Base-by-base conservation (phyloP, 2,329 filamentous ascomycete genomes). In the Didymella sp. region DNA sequence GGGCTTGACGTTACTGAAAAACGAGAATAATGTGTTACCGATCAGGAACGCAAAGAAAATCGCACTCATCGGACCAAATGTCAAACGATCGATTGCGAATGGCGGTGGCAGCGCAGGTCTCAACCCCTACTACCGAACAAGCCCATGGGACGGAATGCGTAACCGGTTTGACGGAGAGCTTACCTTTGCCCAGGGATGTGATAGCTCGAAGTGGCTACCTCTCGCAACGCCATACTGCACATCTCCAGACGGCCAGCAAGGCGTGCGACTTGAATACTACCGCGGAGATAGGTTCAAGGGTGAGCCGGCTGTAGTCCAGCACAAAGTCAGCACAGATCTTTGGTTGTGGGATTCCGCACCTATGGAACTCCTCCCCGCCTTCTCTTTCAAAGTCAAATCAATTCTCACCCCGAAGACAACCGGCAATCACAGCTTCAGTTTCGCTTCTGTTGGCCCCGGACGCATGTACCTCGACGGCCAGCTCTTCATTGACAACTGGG, bases 281-380 rank as follows among this genome's bases (percentile, higher is more conserved):
- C 79, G 81, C 13, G 87, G 87, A 5, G 87, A 89, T 61, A 80
- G 83, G 56, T 89, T 89, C 60, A 74, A 85, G 54, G 86, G 85
- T 2, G 71, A 78, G 21, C 84, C 87, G 9, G 78, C 81, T 0
- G 79, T 87, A 15, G 78, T 83, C 2, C 85, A 89, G 68, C 80
- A 81, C 47, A 82, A 87, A 60, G 81, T 78, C 7, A 88, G 87
- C 66, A 89, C 86, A 0, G 87, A 89, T 68, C 80, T 89, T 1
- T 89, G 88, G 78, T 79, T 90, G 2, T 89, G 87, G 87, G 87
- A 90, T 63, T 89, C 87, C 3, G 87, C 86, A 0, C 87, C 87
- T 6, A 79, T 80, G 21, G 79, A 87, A 58, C 81, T 88, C 13
- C 83, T 86, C 0, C 85, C 85, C 0, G 82, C 86, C 51, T 89